Conservation (phyloP, 73 alveolate species). For the Diophrys appendiculata region DNA sequence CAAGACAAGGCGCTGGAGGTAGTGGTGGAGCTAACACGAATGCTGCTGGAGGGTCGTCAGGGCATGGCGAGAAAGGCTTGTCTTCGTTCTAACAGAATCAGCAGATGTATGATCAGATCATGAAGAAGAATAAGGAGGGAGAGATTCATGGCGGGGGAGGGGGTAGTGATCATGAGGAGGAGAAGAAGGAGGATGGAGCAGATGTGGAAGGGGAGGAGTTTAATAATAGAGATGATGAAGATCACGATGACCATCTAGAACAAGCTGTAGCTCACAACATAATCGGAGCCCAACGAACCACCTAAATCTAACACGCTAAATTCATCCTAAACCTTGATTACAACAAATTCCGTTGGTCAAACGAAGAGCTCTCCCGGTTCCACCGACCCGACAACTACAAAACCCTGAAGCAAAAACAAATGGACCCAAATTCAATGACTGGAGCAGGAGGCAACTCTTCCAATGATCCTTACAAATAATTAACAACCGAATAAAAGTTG, state of each 20-base stretch:
- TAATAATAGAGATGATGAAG: slow-evolving; percentile 1
- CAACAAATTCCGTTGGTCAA: slow-evolving; percentile 50
- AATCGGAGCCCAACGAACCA: slow-evolving; percentile 28
- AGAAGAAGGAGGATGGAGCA: slow-evolving; percentile 9
- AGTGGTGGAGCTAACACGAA: no score
- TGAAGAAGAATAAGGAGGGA: neutral
- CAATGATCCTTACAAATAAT: slow-evolving; percentile 33
- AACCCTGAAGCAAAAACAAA: neutral
- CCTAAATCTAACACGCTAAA: slow-evolving; percentile 40
- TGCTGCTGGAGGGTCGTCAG: neutral
- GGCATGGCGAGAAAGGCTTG: neutral
- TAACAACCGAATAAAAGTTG: slow-evolving; percentile 11
- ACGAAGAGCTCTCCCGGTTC: slow-evolving; percentile 32
- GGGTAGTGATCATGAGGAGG: neutral
- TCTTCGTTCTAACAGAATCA: no score
- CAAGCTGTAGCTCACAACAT: slow-evolving; percentile 12
- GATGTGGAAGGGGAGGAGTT: neutral
- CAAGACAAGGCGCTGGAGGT: no score
- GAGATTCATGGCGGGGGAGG: neutral
- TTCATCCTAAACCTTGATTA: slow-evolving; percentile 43
- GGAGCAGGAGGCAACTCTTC: slow-evolving; percentile 73
- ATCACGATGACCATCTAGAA: neutral
- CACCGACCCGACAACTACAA: slow-evolving; percentile 41
- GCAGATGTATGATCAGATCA: slow-evolving; percentile 10
- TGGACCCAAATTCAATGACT: neutral